Evolutionary conservation across 306 rosid genomes (phyloP), one percentile per base, ranked within the genome.

Genomic region (Datisca glomerata): DNA sequence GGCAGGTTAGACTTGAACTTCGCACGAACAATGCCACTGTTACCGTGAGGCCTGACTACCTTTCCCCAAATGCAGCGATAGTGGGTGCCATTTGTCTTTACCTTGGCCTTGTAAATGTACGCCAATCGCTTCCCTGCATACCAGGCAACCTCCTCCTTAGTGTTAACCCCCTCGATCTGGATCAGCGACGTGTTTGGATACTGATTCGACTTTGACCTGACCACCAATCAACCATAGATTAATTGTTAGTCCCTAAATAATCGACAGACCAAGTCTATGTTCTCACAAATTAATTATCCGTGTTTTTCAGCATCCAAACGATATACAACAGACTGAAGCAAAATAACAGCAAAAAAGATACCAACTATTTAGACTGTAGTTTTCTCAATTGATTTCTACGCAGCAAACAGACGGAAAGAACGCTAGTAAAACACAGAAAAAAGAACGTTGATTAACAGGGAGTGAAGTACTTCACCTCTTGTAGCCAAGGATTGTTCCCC

Each of bases 1-100:
- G 97, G 97, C 38, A 87, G 70, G 28, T 87, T 83, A 24, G 97
- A 83, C 49, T 60, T 87, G 83, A 87, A 87, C 67, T 83, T 87
- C 3, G 97, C 83, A 15, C 94, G 87, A 38, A 87, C 91, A 24
- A 87, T 33, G 3, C 97, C 97, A 10, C 82, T 87, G 78, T 87
- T 87, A 21, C 94, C 97, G 0, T 83, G 97, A 2, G 97, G 83
- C 77, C 94, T 74, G 5, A 65, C 24, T 6, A 83, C 94, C 76
- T 83, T 87, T 3, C 97, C 97, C 93, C 93, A 87, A 22, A 83
- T 67, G 78, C 97, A 83, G 37, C 97, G 89, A 57, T 83, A 87
- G 49, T 83, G 96, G 32, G 58, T 57, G 12, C 93, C 93, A 16
- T 79, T 63, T 50, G 64, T 76, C 94, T 87, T 87, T 62, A 76